Evolutionary conservation across 2,329 filamentous ascomycete species (phyloP).

Genomic region (Tolypocladium tundrense): DNA sequence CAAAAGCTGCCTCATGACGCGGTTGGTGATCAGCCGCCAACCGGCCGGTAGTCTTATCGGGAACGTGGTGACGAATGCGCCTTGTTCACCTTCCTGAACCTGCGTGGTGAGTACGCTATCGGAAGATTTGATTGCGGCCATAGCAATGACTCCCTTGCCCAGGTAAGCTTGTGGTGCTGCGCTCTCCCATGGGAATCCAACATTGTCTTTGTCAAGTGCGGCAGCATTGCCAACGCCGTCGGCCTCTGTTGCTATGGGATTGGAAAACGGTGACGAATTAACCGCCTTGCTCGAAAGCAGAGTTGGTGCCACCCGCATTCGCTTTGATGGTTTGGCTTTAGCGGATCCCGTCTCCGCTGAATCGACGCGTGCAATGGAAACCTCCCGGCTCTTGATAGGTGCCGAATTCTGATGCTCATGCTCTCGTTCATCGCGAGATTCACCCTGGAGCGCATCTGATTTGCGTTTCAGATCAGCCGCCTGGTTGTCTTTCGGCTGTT

Average conservation of each 20-base stretch:
- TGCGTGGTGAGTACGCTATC: slow-evolving; percentile 11
- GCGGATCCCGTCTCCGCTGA: not conserved
- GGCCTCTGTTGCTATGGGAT: slow-evolving; percentile 4
- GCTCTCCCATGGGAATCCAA: slow-evolving; percentile 9
- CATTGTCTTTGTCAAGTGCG: not conserved
- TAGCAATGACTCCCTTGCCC: slow-evolving; percentile 20
- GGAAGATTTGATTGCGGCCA: slow-evolving; percentile 12
- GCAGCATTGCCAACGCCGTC: not conserved
- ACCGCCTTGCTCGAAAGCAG: slow-evolving; percentile 7
- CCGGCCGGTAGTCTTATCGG: slow-evolving; percentile 26
- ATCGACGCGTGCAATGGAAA: not conserved
- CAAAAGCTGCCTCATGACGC: slow-evolving; percentile 29
- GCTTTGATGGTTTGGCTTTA: slow-evolving; percentile 11
- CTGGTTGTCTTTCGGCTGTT: not conserved
- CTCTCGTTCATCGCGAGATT: not conserved
- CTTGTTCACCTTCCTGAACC: slow-evolving; percentile 8
- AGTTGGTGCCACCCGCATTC: slow-evolving; percentile 16
- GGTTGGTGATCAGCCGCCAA: slow-evolving; percentile 31
- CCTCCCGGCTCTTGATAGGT: not conserved
- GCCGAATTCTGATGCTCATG: not conserved
- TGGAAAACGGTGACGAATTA: not conserved
- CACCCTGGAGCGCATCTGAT: not conserved
- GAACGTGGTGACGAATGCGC: slow-evolving; percentile 16
- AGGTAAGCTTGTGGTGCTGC: slow-evolving; percentile 20
- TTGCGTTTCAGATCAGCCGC: not conserved